Percentiles rank a stretch among this genome's conserved stretches.
Evolutionary conservation across 306 rosid species (phyloP).

Genomic region (Astragalus glycyphyllos): DNA sequence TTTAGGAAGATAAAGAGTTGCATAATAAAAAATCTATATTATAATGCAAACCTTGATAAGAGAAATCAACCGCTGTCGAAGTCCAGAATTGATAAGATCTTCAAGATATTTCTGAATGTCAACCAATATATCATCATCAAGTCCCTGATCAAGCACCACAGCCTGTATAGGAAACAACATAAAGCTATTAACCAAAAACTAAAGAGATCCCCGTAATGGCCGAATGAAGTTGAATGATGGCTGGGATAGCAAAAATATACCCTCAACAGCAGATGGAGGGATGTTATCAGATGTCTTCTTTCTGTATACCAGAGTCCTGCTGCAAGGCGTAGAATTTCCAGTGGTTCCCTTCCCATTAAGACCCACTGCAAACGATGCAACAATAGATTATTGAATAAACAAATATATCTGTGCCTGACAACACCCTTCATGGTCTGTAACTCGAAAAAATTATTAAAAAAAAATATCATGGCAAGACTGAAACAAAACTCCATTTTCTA

Average conservation of each 20-base stretch:
- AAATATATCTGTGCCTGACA: not conserved
- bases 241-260: conserved; percentile 50
- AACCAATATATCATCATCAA: conserved; percentile 71
- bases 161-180: conserved; percentile 62
- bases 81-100: conserved; percentile 81
- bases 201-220: conserved; percentile 9
- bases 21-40: conserved; percentile 10
- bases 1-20: not conserved
- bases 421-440: conserved; percentile 14
- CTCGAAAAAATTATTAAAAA: not conserved
- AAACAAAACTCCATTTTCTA: not conserved
- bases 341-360: conserved; percentile 88
- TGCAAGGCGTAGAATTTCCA: conserved; percentile 80
- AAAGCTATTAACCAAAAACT: conserved; percentile 32
- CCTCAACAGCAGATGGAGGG: conserved; percentile 86
- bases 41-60: conserved; percentile 77
- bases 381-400: conserved; percentile 22
- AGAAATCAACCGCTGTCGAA: conserved; percentile 80
- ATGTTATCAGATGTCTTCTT: conserved; percentile 88
- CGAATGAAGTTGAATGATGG: conserved; percentile 32
- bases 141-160: conserved; percentile 94
- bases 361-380: conserved; percentile 69
- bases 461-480: not conserved
- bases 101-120: conserved; percentile 88
- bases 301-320: conserved; percentile 96